phyloP scores from a whole-genome alignment of 129 eudicot species.

The Pittosporum tobira region DNA sequence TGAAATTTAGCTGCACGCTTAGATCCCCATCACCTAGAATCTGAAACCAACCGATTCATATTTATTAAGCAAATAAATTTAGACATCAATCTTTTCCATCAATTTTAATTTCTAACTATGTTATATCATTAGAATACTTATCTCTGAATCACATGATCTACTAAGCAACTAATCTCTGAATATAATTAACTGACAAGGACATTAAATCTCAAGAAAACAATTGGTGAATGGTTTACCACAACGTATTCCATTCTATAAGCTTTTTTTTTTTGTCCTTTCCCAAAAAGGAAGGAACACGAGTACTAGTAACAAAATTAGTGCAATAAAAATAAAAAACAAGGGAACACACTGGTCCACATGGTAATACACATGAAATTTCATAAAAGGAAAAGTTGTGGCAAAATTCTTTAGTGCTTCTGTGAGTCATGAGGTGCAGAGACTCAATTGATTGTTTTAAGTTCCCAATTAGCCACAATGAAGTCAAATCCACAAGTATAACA shows the following conservation, averaged over 20 bases:
- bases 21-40: constrained; percentile 75
- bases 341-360: no score
- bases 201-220: not conserved
- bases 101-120: not conserved
- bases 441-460: not conserved
- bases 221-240: not conserved
- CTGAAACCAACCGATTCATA: constrained; percentile 23
- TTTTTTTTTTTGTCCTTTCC: not conserved
- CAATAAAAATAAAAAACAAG: no score
- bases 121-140: no score
- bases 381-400: no score
- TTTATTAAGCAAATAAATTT: not conserved
- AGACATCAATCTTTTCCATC: not conserved
- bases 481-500: not conserved
- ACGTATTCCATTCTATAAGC: not conserved
- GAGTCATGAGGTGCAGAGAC: not conserved
- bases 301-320: no score
- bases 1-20: constrained; percentile 59
- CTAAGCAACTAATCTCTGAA: no score
- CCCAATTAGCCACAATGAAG: not conserved
- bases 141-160: not conserved
- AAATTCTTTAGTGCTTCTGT: not conserved
- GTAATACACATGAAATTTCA: no score
- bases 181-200: no score
- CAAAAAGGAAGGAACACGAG: not conserved